phyloP scores from a whole-genome alignment of 176 grass and related monocot genomes.

The Eragrostis nindensis region DNA sequence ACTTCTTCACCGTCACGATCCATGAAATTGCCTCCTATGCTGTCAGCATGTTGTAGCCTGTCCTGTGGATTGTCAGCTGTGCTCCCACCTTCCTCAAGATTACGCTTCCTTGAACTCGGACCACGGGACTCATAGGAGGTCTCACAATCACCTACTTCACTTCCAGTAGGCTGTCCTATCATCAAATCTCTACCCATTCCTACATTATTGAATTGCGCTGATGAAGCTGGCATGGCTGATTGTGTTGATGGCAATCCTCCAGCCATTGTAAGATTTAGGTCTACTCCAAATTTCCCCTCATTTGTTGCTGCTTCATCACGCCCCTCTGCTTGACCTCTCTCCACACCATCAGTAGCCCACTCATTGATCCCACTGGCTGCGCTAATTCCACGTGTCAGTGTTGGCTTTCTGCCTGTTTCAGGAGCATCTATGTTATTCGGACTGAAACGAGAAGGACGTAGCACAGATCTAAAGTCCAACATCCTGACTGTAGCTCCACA shows the following conservation, averaged over 20 bases:
- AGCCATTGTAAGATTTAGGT: slow-evolving; percentile 92
- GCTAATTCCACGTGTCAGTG: slow-evolving; percentile 72
- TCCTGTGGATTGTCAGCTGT: slow-evolving; percentile 91
- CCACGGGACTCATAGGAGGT: slow-evolving; percentile 91
- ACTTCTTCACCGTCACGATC: slow-evolving; percentile 94
- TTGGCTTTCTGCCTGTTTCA: slow-evolving; percentile 72
- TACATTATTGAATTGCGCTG: slow-evolving; percentile 55
- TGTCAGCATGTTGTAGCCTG: slow-evolving; percentile 73
- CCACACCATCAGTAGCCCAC: slow-evolving; percentile 63
- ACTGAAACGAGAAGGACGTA: slow-evolving; percentile 63
- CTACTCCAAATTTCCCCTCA: slow-evolving; percentile 80
- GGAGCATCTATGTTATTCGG: slow-evolving; percentile 64
- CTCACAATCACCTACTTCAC: slow-evolving; percentile 95
- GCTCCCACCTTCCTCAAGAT: slow-evolving; percentile 95
- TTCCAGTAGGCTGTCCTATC: slow-evolving; percentile 93
- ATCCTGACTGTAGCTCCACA: slow-evolving; percentile 91
- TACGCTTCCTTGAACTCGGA: slow-evolving; percentile 89
- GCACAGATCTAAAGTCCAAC: slow-evolving; percentile 70
- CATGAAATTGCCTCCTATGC: slow-evolving; percentile 91
- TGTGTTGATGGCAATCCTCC: slow-evolving; percentile 75
- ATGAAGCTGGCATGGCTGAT: slow-evolving; percentile 43
- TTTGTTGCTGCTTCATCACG: slow-evolving; percentile 71
- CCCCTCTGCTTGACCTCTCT: slow-evolving; percentile 72
- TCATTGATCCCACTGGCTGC: slow-evolving; percentile 92
- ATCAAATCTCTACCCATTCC: slow-evolving; percentile 95